Conservation (phyloP, 495 filamentous ascomycete genomes). For the Xylaria curta region DNA sequence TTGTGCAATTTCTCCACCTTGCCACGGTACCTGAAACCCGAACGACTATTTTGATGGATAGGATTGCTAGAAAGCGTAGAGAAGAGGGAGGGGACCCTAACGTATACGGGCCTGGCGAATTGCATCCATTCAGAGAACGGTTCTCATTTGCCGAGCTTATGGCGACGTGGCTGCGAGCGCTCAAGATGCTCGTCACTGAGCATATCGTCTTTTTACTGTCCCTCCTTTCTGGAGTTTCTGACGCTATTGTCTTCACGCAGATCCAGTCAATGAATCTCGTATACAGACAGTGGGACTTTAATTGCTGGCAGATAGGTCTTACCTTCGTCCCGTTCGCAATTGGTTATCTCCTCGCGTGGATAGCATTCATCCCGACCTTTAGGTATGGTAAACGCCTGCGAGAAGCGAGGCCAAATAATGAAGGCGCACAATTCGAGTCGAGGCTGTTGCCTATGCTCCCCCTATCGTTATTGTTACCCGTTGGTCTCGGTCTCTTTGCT, state of each 20-base stretch:
- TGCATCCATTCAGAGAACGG: slow-evolving; percentile 56
- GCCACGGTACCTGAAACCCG: slow-evolving; percentile 74
- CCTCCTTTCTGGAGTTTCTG: slow-evolving; percentile 75
- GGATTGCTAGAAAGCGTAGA: slow-evolving; percentile 68
- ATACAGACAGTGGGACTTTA: slow-evolving; percentile 69
- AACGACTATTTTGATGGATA: slow-evolving; percentile 69
- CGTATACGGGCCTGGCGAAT: slow-evolving; percentile 68
- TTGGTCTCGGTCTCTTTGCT: slow-evolving; percentile 74
- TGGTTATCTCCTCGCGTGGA: slow-evolving; percentile 70
- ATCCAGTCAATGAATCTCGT: slow-evolving; percentile 71
- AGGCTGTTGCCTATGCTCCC: slow-evolving; percentile 65
- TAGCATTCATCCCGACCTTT: slow-evolving; percentile 69
- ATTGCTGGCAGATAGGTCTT: slow-evolving; percentile 60
- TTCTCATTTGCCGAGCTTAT: slow-evolving; percentile 63
- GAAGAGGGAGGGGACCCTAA: slow-evolving; percentile 59
- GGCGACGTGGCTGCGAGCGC: slow-evolving; percentile 71
- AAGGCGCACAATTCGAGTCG: slow-evolving; percentile 66
- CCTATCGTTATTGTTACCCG: slow-evolving; percentile 67
- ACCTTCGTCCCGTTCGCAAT: slow-evolving; percentile 69
- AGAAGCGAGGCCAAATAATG: slow-evolving; percentile 58
- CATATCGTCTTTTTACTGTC: slow-evolving; percentile 77
- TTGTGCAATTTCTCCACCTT: slow-evolving; percentile 69
- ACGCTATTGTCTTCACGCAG: slow-evolving; percentile 84
- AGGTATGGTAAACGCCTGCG: slow-evolving; percentile 60
- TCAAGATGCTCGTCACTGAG: slow-evolving; percentile 79